Conservation (phyloP, 768 basidiomycete genomes). For the Lentinula edodes region DNA sequence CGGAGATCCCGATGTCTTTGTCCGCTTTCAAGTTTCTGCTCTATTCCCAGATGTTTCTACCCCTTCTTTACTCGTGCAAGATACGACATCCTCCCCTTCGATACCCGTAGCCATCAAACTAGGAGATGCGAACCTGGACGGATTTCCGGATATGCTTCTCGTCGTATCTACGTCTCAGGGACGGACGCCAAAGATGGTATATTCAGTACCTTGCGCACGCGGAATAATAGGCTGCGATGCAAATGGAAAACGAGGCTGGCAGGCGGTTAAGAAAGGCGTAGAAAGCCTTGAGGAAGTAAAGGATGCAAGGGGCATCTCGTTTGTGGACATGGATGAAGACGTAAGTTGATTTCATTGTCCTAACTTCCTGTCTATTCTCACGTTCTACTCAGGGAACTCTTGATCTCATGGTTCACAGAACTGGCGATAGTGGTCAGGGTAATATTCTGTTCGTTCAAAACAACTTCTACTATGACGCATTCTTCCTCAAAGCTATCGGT, state of each 20-base stretch:
- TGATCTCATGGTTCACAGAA: constrained; percentile 88
- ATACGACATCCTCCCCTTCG: constrained; percentile 57
- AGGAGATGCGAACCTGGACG: constrained; percentile 90
- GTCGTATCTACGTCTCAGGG: constrained; percentile 42
- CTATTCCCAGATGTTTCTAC: constrained; percentile 42
- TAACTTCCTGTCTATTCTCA: background rate
- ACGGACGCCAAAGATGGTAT: constrained; percentile 54
- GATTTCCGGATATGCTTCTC: constrained; percentile 83
- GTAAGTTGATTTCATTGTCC: constrained; percentile 39
- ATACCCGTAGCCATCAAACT: constrained; percentile 75
- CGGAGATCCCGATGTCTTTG: constrained; percentile 54
- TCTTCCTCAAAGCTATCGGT: constrained; percentile 97
- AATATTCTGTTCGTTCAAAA: constrained; percentile 85
- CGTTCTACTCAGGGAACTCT: constrained; percentile 59
- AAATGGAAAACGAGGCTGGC: constrained; percentile 61
- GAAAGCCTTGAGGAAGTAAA: constrained; percentile 58
- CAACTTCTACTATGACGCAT: constrained; percentile 97
- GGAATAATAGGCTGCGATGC: constrained; percentile 60
- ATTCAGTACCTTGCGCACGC: constrained; percentile 53
- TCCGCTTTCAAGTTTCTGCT: constrained; percentile 57
- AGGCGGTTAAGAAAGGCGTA: constrained; percentile 45
- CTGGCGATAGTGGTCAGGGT: constrained; percentile 64
- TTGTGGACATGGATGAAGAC: constrained; percentile 94
- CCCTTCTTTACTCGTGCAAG: constrained; percentile 62
- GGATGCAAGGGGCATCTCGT: constrained; percentile 75